Percentiles rank a stretch among this genome's conserved stretches.
Evolutionary conservation across 768 basidiomycete genomes (phyloP).

Genomic region (Russula griseocarnosa): DNA sequence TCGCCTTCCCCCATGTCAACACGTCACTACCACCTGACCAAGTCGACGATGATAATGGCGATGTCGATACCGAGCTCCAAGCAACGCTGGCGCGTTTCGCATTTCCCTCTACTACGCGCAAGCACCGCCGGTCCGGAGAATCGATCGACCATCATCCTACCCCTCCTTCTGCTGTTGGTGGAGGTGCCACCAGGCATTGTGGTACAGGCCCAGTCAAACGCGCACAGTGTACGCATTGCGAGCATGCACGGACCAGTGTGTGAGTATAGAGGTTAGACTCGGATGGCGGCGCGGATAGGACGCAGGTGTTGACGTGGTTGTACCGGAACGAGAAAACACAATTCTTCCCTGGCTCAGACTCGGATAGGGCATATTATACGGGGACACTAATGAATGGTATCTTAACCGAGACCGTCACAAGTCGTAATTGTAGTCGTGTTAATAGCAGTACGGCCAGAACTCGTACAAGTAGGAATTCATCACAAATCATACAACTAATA

Average conservation of each 20-base stretch:
- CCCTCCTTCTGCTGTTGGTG: neutral
- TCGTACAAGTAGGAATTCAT: neutral
- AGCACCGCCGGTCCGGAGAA: constrained; percentile 14
- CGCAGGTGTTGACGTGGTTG: neutral
- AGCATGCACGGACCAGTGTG: neutral
- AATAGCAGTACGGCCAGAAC: neutral
- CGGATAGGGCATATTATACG: neutral
- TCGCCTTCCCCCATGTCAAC: neutral
- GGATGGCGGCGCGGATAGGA: neutral
- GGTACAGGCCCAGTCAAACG: neutral
- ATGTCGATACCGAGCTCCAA: constrained; percentile 4
- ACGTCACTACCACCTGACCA: neutral
- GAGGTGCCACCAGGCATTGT: neutral
- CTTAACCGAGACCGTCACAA: neutral
- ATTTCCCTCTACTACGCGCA: constrained; percentile 14
- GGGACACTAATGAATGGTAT: neutral
- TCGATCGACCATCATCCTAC: neutral
- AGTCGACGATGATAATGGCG: neutral
- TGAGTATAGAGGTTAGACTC: neutral
- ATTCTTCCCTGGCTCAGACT: too few relatives aligned
- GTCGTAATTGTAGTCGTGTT: neutral
- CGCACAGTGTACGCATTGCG: constrained; percentile 17
- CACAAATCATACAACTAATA: neutral
- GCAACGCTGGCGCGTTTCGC: constrained; percentile 15
- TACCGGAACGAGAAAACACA: neutral